Evolutionary conservation across 768 basidiomycete genomes (phyloP).

Genomic region (Suillus paluster): DNA sequence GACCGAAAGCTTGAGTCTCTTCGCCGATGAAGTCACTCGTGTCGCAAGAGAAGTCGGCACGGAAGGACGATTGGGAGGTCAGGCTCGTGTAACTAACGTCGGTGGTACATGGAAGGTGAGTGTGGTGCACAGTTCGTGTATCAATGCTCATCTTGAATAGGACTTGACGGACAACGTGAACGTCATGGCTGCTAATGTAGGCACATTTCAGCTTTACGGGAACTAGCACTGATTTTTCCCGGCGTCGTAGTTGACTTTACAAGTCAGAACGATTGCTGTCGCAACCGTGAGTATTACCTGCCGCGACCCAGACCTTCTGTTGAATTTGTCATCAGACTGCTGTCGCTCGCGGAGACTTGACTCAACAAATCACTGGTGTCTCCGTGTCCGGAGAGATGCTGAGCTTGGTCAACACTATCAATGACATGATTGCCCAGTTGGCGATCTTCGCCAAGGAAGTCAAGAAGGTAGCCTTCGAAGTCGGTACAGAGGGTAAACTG

Average conservation of each 20-base stretch:
- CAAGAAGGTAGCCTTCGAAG: constrained; percentile 95
- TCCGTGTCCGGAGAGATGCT: constrained; percentile 95
- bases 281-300: constrained; percentile 67
- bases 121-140: neutral
- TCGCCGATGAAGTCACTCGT: constrained; percentile 82
- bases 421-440: constrained; percentile 77
- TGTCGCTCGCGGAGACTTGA: constrained; percentile 92
- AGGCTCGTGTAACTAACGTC: constrained; percentile 91
- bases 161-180: constrained; percentile 96
- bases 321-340: constrained; percentile 60
- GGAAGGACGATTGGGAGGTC: constrained; percentile 93
- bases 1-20: constrained; percentile 86
- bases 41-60: constrained; percentile 98
- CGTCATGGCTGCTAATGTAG: constrained; percentile 90
- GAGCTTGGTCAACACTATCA: constrained; percentile 96
- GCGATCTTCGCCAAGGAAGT: constrained; percentile 79
- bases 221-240: neutral
- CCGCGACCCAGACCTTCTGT: neutral
- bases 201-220: constrained; percentile 28
- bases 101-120: constrained; percentile 91
- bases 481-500: constrained; percentile 98
- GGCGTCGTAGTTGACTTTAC: constrained; percentile 73
- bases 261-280: constrained; percentile 92
- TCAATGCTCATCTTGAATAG: constrained; percentile 28
- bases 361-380: constrained; percentile 90